These are phyloP conservation scores for Saprolegnia diclina DNA, from an alignment of 352 stramenopile genomes.

Conservation along the genomic window DNA sequence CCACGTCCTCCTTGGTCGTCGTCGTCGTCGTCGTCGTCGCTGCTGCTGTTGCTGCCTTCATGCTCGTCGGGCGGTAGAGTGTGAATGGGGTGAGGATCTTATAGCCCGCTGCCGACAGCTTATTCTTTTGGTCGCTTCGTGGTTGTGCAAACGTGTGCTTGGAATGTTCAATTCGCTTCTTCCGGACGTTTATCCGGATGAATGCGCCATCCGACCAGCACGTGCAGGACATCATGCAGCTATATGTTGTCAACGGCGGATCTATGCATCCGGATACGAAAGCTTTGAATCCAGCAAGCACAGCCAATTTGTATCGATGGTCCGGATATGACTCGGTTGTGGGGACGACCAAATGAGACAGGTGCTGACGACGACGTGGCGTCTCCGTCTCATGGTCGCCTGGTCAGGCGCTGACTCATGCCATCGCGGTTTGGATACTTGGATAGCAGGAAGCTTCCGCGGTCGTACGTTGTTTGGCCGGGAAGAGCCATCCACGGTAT, in stretches of 20 bases:
- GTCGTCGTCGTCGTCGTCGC: background rate
- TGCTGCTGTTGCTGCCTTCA: background rate
- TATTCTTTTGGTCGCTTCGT: conserved; percentile 17
- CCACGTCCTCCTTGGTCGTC: background rate
- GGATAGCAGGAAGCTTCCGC: no score
- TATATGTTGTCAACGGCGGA: background rate
- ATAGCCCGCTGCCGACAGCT: background rate
- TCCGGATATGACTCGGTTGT: no score
- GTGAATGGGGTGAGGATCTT: background rate
- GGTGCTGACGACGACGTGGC: no score
- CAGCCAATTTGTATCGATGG: no score
- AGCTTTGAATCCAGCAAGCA: no score
- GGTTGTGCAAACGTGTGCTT: background rate
- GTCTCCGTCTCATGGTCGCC: no score
- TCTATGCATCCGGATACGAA: background rate
- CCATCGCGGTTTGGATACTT: no score
- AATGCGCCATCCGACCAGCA: background rate
- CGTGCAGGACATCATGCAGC: background rate
- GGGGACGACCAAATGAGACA: no score
- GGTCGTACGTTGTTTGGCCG: no score
- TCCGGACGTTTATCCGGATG: background rate
- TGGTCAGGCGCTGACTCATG: no score
- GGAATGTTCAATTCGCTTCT: background rate
- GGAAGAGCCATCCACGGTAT: no score
- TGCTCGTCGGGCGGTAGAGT: background rate